Evolutionary conservation across 345 rosid genomes (phyloP), one percentile per base, ranked within the genome.

Genomic region (Euclidium syriacum): DNA sequence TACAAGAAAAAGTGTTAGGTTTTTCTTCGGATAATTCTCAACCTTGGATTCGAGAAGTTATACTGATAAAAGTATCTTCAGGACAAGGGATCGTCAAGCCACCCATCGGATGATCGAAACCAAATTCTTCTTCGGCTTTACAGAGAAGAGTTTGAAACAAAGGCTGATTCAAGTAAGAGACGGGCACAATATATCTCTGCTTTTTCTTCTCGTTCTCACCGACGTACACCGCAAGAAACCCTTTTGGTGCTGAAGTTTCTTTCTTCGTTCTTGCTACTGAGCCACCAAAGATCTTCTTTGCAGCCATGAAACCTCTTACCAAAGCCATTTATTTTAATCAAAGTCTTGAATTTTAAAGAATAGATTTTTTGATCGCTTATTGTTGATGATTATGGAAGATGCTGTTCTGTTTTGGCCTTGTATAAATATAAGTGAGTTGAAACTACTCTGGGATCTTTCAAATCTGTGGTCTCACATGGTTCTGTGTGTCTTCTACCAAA

Each of bases 151-250:
- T 68, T 22, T 27, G 77, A 56, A 82, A 82, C 7, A 39, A 70
- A 41, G 78, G 79, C 16, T 78, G 78, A 55, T 47, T 77, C 51
- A 82, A 52, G 70, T 58, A 80, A 1, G 81, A 78, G 2, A 80
- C 27, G 0, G 85, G 83, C 33, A 80, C 78, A 20, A 74, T 8
- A 22, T 65, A 76, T 59, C 80, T 72, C 42, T 44, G 52, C n/a
- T n/a, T n/a, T 64, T 60, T 73, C 73, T 47, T 65, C 14, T 71
- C 51, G 15, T 2, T 38, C 36, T 80, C 81, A 24, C 79, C 78
- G 0, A 83, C 81, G 59, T 83, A 80, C 6, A 83, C 75, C 1
- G 80, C 75, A 19, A 76, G 58, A 33, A 74, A 77, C 11, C 83
- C 80, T 53, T 58, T 51, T 4, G 64, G 56, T 1, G 39, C 42